phyloP scores from a whole-genome alignment of 345 rosid species.

The Eutrema yunnanense region DNA sequence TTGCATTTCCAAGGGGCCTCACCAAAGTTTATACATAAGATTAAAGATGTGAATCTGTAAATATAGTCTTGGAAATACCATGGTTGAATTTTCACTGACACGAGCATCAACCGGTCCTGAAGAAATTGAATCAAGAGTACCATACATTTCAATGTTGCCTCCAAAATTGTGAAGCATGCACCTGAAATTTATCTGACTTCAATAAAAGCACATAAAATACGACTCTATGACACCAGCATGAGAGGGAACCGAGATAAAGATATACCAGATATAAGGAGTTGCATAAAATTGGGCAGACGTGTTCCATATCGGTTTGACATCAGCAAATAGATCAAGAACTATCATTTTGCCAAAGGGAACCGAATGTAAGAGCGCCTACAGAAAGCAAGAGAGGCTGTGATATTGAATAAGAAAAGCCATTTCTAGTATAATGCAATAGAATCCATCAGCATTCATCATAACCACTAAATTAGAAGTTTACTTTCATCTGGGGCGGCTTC shows the following conservation, averaged over 20 bases:
- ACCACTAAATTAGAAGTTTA: slow-evolving; percentile 21
- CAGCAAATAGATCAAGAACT: slow-evolving; percentile 93
- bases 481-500: slow-evolving; percentile 93
- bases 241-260: neutral
- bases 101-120: slow-evolving; percentile 84
- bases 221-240: neutral
- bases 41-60: neutral
- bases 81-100: slow-evolving; percentile 69
- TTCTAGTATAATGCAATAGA: neutral
- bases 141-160: slow-evolving; percentile 93
- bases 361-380: slow-evolving; percentile 92
- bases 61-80: slow-evolving; percentile 45
- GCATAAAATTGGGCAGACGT: slow-evolving; percentile 81
- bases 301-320: slow-evolving; percentile 83
- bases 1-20: neutral
- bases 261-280: slow-evolving; percentile 86
- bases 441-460: neutral
- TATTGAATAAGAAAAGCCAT: neutral
- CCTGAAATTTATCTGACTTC: slow-evolving; percentile 38
- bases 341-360: slow-evolving; percentile 92
- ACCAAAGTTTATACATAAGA: neutral
- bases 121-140: slow-evolving; percentile 68
- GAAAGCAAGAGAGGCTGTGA: neutral
- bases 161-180: slow-evolving; percentile 96
- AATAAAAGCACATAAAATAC: neutral